Evolutionary conservation across 768 basidiomycete genomes (phyloP), one percentile per base, ranked within the genome.

Genomic region (Leccinum truebloodii): DNA sequence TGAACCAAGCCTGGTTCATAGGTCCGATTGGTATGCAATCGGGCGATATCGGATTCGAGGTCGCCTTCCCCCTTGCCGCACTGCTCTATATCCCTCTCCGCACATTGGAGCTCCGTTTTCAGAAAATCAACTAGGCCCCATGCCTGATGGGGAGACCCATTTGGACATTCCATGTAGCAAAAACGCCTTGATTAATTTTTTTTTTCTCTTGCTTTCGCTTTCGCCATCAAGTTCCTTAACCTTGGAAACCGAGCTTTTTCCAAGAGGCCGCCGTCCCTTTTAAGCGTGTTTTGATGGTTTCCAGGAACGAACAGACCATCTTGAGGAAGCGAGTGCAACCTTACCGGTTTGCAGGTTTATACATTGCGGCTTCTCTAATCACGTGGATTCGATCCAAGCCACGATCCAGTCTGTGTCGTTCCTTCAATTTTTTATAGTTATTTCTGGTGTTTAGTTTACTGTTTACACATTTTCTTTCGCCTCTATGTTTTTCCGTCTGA

Each of bases 31-130:
- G 88, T 3, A 65, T 69, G 37, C 75, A 67, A 8, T 79, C 86
- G 12, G 90, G 90, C 3, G 90, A 92, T 71, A 84, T 92, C 55
- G 90, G 88, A 3, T 81, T 92, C 41, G 78, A 88, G 60, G 72
- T 86, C 16, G 87, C 87, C 0, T 83, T 87, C 55, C 69, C 73
- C 5, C 72, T 80, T 7, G 79, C 82, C 0, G 75, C 70, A 13
- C 18, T 83, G 39, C 63, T 83, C 39, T 90, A 88, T 69, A 18
- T 85, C 5, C 83, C 82, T 2, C 77, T 90, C 35, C 76, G 89
- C 58, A 77, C 68, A 62, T 49, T 84, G 30, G 85, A 86, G 67
- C 75, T 80, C 44, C 77, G 61, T 35, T 71, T 69, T 56, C 73
- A 73, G 54, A 63, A 59, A 46, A 63, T 72, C 28, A 12, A 58